phyloP scores from a whole-genome alignment of 179 eudicot species.

The Silene vulgaris region DNA sequence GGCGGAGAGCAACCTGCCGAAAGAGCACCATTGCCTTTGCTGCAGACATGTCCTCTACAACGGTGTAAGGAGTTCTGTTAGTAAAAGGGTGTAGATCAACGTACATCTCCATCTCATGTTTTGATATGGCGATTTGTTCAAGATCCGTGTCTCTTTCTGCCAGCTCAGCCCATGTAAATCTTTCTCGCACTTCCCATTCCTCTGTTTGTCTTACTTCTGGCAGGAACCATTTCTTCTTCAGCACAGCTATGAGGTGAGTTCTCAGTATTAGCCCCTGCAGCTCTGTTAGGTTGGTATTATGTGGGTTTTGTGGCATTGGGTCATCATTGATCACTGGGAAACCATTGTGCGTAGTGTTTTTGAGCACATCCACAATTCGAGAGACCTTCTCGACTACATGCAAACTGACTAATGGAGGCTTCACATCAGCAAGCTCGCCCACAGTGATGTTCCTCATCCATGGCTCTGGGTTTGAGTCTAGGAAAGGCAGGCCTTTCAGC shows the following conservation, averaged over 20 bases:
- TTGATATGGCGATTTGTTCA: constrained; percentile 51
- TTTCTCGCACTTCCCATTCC: too few relatives aligned
- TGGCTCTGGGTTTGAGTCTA: constrained; percentile 77
- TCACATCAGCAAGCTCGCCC: constrained; percentile 62
- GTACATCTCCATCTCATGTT: constrained; percentile 85
- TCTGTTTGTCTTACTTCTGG: too few relatives aligned
- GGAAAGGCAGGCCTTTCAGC: constrained; percentile 75
- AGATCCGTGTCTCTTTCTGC: constrained; percentile 18
- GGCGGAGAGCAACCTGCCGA: constrained; percentile 81
- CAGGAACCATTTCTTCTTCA: too few relatives aligned
- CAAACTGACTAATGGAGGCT: constrained; percentile 52
- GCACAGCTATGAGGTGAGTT: too few relatives aligned
- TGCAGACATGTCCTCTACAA: constrained; percentile 68
- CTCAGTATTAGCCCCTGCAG: too few relatives aligned
- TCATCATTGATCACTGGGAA: too few relatives aligned
- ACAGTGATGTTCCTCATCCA: constrained; percentile 87
- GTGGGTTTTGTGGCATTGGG: too few relatives aligned
- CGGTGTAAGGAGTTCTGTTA: constrained; percentile 79
- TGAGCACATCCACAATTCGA: constrained; percentile 34
- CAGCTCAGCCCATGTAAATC: too few relatives aligned
- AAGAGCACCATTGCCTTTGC: constrained; percentile 89
- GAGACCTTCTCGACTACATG: constrained; percentile 77
- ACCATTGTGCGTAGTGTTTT: too few relatives aligned
- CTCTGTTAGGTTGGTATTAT: too few relatives aligned
- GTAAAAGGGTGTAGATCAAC: constrained; percentile 78